A percentile compares a stretch with the other conserved stretches of the same genome.
Conservation (phyloP, 495 filamentous ascomycete species). For the Penicillium tannophilum region DNA sequence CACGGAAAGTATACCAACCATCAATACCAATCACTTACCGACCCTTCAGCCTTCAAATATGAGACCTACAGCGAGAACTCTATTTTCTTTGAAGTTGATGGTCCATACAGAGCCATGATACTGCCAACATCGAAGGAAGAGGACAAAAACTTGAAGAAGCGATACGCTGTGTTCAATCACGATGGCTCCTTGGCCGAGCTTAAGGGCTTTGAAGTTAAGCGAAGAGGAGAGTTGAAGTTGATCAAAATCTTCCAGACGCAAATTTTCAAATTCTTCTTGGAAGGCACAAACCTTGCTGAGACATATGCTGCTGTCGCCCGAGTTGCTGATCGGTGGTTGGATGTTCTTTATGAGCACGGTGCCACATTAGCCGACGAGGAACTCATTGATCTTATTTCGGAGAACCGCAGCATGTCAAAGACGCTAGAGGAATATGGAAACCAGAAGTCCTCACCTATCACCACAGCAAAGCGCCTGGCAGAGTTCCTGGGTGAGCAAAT, state of each 20-base stretch:
- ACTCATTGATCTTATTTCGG: slow-evolving; percentile 96
- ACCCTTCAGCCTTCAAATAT: slow-evolving; percentile 80
- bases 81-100: slow-evolving; percentile 99
- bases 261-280: slow-evolving; percentile 98
- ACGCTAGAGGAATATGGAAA: slow-evolving; percentile 91
- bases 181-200: slow-evolving; percentile 95
- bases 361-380: slow-evolving; percentile 91
- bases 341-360: slow-evolving; percentile 86
- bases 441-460: slow-evolving; percentile 98
- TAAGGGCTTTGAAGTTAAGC: slow-evolving; percentile 98
- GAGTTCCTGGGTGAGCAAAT: slow-evolving; percentile 98
- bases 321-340: slow-evolving; percentile 94
- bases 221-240: slow-evolving; percentile 95
- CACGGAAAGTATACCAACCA: slow-evolving; percentile 95
- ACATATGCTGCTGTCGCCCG: slow-evolving; percentile 91
- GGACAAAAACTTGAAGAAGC: slow-evolving; percentile 99
- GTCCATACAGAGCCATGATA: slow-evolving; percentile 96
- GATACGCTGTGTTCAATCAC: slow-evolving; percentile 98
- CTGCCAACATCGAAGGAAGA: slow-evolving; percentile 97
- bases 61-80: slow-evolving; percentile 97
- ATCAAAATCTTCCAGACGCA: slow-evolving; percentile 99
- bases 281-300: slow-evolving; percentile 81
- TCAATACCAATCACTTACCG: slow-evolving; percentile 88
- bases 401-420: slow-evolving; percentile 97
- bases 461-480: slow-evolving; percentile 91